Conservation (phyloP, 352 stramenopile genomes). For the Phytophthora cactorum region DNA sequence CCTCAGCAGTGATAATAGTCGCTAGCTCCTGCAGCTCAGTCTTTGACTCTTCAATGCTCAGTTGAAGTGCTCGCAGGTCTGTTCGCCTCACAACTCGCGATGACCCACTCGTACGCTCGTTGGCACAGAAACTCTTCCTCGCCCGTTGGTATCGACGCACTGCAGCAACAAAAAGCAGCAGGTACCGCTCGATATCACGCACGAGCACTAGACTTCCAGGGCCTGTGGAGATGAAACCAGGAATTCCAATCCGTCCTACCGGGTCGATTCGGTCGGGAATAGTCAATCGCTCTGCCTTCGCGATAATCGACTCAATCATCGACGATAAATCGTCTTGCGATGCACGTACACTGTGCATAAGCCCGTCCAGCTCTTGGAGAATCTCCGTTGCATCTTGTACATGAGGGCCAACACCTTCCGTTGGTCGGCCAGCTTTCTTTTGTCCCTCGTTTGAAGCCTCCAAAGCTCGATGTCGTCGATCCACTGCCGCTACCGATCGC, state of each 20-base stretch:
- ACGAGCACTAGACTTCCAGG: conserved; percentile 26
- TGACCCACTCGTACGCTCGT: not conserved
- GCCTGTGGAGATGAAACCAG: conserved; percentile 34
- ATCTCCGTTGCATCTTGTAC: conserved; percentile 31
- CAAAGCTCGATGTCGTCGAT: conserved; percentile 23
- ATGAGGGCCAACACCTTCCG: conserved; percentile 28
- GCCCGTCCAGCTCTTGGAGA: conserved; percentile 30
- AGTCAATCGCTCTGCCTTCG: conserved; percentile 21
- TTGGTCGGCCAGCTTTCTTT: conserved; percentile 15
- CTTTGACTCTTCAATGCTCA: conserved; percentile 44
- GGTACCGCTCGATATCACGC: conserved; percentile 38
- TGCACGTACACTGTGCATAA: conserved; percentile 31
- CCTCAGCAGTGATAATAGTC: conserved; percentile 16
- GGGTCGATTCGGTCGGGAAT: conserved; percentile 35
- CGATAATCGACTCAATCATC: conserved; percentile 34
- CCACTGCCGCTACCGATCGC: conserved; percentile 26
- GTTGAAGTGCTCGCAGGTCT: conserved; percentile 34
- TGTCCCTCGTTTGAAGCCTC: conserved; percentile 7
- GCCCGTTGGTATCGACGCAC: conserved; percentile 38
- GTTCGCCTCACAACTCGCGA: conserved; percentile 12
- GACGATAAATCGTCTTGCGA: conserved; percentile 36
- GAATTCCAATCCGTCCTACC: conserved; percentile 30
- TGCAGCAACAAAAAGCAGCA: conserved; percentile 38
- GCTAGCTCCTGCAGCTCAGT: conserved; percentile 33
- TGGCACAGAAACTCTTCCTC: conserved; percentile 9